Percentiles rank a stretch among this genome's conserved stretches.
Evolutionary conservation across 495 filamentous ascomycete species (phyloP).

Genomic region (Penicillium ucsense): DNA sequence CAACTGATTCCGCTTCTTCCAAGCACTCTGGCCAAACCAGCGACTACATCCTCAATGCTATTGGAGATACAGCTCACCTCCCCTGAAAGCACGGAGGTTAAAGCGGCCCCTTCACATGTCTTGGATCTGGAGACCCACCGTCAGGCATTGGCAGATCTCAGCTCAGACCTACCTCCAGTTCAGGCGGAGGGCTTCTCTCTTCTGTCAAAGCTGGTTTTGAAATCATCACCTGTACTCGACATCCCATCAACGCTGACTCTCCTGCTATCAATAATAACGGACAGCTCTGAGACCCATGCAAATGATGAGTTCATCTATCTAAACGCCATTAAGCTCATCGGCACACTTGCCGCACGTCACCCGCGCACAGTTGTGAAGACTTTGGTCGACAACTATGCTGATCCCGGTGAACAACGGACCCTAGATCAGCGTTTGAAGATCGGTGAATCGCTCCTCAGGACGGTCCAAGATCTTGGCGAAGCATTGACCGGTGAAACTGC

Average conservation of each 20-base stretch:
- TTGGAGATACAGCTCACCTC: constrained; percentile 49
- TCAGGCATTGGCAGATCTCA: constrained; percentile 64
- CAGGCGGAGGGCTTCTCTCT: constrained; percentile 69
- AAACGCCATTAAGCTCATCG: constrained; percentile 57
- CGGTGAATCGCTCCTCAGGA: constrained; percentile 62
- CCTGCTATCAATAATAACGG: constrained; percentile 55
- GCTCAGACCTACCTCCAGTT: constrained; percentile 65
- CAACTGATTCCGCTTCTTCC: constrained; percentile 30
- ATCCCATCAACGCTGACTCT: constrained; percentile 58
- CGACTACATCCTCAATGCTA: constrained; percentile 44
- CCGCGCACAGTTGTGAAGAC: constrained; percentile 54
- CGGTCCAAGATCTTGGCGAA: constrained; percentile 55
- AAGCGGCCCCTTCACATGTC: constrained; percentile 31
- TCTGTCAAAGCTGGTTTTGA: constrained; percentile 52
- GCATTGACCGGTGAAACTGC: constrained; percentile 50
- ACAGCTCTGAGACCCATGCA: constrained; percentile 26
- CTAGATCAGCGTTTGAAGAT: constrained; percentile 63
- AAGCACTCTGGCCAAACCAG: constrained; percentile 25
- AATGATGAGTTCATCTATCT: constrained; percentile 69
- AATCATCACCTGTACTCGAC: constrained; percentile 56
- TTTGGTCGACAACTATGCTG: constrained; percentile 60
- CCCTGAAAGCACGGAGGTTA: constrained; percentile 37
- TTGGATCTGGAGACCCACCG: constrained; percentile 62
- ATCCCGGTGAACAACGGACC: constrained; percentile 44
- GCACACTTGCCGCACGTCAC: constrained; percentile 54